Evolutionary conservation across 805 yeast species (phyloP), one percentile per base, ranked within the genome.

Genomic region (Priceomyces haplophilus): DNA sequence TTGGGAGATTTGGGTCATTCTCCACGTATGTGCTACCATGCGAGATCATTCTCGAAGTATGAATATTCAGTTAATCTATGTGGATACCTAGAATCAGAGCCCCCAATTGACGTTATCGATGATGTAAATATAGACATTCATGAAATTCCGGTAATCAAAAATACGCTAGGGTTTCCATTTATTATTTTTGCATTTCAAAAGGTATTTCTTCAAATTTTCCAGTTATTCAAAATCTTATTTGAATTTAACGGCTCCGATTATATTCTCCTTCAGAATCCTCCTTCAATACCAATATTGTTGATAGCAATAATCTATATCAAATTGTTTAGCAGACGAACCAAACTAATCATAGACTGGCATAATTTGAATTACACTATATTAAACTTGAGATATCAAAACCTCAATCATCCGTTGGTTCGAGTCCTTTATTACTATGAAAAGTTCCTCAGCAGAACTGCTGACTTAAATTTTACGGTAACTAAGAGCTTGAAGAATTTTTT

Each of bases 1-100:
- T 67, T 93, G 15, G 99, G 99, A 1, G 98, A 91, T 58, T 58
- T 93, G 41, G 97, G 96, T 11, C 95, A 89, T 57, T 90, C 97
- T 0, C 99, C 99, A 5, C 73, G 99, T 46, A 93, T 91, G 85
- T 76, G 83, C 51, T 86, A 91, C 63, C 99, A 93, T 59, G 96
- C 95, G 0, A 65, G 73, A 44, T 83, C 91, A 42, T 81, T 93
- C 52, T 76, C 85, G n/a, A 61, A 72, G 24, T 62, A 68, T 13
- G 93, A 89, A 0, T 85, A 82, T 61, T 69, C 72, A 36, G 98
- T 93, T 3, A 87, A 84, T 44, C 61, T 93, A 25, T 85, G 95
- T 59, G 99, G 99, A 0, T 91, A 90, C 52, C 49, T 82, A 0
- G 85, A 82, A 42, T 75, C 80, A 24, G 58, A 62, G 6, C 70